These are phyloP conservation scores for Puccinia novopanici DNA, from an alignment of 1,284 basidiomycete species.

Conservation along the genomic window DNA sequence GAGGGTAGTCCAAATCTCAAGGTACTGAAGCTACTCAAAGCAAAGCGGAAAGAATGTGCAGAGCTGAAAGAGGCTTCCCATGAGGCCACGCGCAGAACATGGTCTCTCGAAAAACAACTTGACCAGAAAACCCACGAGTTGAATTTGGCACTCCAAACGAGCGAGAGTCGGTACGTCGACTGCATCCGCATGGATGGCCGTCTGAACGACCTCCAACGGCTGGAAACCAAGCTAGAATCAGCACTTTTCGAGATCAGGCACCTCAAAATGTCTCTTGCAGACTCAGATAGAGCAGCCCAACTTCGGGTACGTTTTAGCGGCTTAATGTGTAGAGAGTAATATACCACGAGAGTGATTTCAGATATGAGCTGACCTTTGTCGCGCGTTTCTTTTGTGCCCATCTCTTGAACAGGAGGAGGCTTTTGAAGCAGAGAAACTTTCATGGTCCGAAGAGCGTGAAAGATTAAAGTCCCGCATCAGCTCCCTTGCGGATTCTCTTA, in stretches of 20 bases:
- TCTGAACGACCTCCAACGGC: not conserved
- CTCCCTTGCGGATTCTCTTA: constrained; percentile 7
- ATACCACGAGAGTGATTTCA: too few relatives aligned
- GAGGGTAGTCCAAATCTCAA: not conserved
- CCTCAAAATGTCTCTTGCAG: not conserved
- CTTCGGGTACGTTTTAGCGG: not conserved
- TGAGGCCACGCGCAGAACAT: not conserved
- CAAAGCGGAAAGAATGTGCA: not conserved
- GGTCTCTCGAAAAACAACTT: constrained; percentile 12
- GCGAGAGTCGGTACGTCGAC: constrained; percentile 7
- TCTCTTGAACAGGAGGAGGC: not conserved
- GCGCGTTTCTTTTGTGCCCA: not conserved
- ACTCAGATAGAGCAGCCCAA: not conserved
- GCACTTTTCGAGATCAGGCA: not conserved
- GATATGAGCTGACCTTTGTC: not conserved
- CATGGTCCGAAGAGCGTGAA: constrained; percentile 5
- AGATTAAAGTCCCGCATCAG: not conserved
- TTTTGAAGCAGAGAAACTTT: constrained; percentile 7
- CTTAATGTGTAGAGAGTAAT: not conserved
- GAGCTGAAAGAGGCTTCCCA: constrained; percentile 1
- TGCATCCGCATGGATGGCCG: constrained; percentile 10
- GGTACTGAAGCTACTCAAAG: constrained; percentile 9
- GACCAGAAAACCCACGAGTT: not conserved
- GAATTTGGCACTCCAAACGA: not conserved
- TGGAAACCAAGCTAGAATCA: constrained; percentile 3